These are phyloP conservation scores for Botrytis galanthina DNA, from an alignment of 2,329 filamentous ascomycete genomes.

Conservation along the genomic window DNA sequence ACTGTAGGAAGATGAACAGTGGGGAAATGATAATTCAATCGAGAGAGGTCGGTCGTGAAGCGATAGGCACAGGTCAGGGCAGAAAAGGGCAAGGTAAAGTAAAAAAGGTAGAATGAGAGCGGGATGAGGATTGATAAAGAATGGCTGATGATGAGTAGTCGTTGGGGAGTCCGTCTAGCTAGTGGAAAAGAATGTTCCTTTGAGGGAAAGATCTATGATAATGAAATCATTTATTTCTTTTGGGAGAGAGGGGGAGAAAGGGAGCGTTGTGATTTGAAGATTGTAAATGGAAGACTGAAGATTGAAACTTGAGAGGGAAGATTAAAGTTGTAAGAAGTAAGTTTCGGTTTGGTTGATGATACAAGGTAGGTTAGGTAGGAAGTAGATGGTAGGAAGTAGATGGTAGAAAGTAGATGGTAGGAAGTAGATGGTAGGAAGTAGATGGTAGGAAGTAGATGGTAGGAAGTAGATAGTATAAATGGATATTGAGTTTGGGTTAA, in stretches of 20 bases:
- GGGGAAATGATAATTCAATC: background rate
- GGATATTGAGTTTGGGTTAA: background rate
- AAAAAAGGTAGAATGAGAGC: background rate
- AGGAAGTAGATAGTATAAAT: background rate
- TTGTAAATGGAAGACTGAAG: background rate
- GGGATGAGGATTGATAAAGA: background rate
- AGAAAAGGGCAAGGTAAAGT: no score
- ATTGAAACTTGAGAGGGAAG: background rate
- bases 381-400: no score
- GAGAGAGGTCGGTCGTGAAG: slow-evolving; percentile 1
- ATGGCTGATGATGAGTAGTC: background rate
- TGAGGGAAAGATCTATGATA: background rate
- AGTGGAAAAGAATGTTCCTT: background rate
- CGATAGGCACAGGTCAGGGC: slow-evolving; percentile 10
- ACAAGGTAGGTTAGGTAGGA: background rate
- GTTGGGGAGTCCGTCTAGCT: background rate
- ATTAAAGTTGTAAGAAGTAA: background rate
- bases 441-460: background rate
- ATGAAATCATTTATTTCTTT: background rate
- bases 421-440: background rate
- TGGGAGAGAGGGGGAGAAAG: background rate
- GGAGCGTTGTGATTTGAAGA: background rate
- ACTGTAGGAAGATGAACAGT: background rate
- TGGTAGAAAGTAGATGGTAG: background rate
- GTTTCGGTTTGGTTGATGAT: background rate